A percentile compares a stretch with the other conserved stretches of the same genome.
Evolutionary conservation across 331 rosid species (phyloP).

Genomic region (Spiraea crenata): DNA sequence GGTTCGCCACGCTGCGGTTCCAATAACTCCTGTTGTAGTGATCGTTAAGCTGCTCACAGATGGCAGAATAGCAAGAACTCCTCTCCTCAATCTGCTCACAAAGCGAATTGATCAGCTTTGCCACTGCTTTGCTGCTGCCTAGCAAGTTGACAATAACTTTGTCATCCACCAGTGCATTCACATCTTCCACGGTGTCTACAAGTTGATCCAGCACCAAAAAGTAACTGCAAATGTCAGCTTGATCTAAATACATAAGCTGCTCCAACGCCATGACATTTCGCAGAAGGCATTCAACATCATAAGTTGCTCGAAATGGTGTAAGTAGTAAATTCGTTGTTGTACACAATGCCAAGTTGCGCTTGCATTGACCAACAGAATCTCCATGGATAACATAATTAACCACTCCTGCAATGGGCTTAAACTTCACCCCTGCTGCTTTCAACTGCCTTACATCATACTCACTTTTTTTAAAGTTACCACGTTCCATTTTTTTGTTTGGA

Average conservation of each 20-base stretch:
- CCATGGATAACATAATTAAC: neutral
- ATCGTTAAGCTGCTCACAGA: neutral
- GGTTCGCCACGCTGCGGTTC: neutral
- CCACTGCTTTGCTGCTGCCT: neutral
- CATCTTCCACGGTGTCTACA: neutral
- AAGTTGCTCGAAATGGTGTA: conserved; percentile 27
- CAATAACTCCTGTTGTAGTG: neutral
- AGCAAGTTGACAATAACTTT: neutral
- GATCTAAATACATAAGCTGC: conserved; percentile 6
- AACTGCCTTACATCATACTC: conserved; percentile 6
- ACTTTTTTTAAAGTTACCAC: neutral
- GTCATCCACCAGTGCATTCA: neutral
- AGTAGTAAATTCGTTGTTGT: conserved; percentile 21
- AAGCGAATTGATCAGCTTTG: neutral
- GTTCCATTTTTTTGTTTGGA: neutral
- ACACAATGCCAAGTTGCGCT: neutral
- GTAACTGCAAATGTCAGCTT: conserved; percentile 36
- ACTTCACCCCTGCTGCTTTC: conserved; percentile 15
- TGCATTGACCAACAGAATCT: neutral
- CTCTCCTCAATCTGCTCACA: neutral
- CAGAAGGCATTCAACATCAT: neutral
- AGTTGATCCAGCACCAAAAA: conserved; percentile 27
- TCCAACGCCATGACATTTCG: conserved; percentile 35
- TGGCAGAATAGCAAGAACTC: neutral
- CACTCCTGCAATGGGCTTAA: neutral